Evolutionary conservation across 768 basidiomycete genomes (phyloP).

Genomic region (Termitomyces sp.): DNA sequence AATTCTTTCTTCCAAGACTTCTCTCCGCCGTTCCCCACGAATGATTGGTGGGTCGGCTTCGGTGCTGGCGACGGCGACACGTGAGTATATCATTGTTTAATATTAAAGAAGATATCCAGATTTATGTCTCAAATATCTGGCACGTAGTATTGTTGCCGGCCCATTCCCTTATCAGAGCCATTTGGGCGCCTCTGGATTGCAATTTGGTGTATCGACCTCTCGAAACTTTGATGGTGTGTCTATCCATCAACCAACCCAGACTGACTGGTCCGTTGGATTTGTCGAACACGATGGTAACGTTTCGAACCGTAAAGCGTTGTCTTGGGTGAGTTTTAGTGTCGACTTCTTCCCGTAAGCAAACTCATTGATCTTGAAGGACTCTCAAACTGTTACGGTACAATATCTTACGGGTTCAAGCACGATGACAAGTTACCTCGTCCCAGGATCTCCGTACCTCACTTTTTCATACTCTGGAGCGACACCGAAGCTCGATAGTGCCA

Average conservation of each 20-base stretch:
- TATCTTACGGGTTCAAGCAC: constrained; percentile 25
- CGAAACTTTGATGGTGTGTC: constrained; percentile 26
- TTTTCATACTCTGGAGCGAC: constrained; percentile 25
- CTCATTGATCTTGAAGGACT: constrained; percentile 17
- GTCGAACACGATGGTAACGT: constrained; percentile 23
- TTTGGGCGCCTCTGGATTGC: constrained; percentile 18
- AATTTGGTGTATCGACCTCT: constrained; percentile 24
- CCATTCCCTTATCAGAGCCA: constrained; percentile 27
- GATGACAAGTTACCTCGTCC: constrained; percentile 25
- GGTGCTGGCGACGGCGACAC: constrained; percentile 19
- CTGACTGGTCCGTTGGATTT: constrained; percentile 27
- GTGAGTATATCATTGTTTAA: constrained; percentile 8
- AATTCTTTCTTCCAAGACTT: constrained; percentile 27
- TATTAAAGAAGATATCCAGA: too few species aligned
- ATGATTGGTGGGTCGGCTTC: constrained; percentile 30
- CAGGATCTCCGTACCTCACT: constrained; percentile 28
- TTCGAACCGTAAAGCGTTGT: constrained; percentile 25
- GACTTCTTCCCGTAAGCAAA: background rate
- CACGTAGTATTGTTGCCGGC: constrained; percentile 20
- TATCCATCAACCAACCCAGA: constrained; percentile 24
- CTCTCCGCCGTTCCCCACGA: constrained; percentile 27
- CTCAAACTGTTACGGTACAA: constrained; percentile 28
- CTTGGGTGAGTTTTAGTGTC: constrained; percentile 18
- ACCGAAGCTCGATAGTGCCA: constrained; percentile 21
- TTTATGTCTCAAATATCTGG: background rate